Base-by-base conservation (phyloP, 75 land plant species). In the Pinus taeda region DNA sequence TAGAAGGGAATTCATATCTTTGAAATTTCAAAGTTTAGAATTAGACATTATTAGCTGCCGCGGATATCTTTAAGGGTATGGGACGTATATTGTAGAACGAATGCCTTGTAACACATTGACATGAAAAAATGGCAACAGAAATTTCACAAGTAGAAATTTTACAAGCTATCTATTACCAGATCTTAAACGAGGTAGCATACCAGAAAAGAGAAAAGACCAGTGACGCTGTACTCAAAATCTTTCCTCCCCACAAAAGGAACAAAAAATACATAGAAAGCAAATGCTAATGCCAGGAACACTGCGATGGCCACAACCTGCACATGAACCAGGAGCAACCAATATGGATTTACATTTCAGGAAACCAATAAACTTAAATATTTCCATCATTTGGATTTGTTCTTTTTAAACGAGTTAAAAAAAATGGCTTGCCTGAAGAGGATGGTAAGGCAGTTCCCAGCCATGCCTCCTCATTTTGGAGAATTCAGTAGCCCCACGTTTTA, bases 381-480 rank as follows among this genome's bases (percentile, higher is more conserved):
- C 42, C 42, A 49, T 49, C 55, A 49, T 49, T 49, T 49, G 11
- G 55, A 49, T 9, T 9, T 9, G 33, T 33, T 33, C 33, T 49
- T 49, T 49, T 9, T 26, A 49, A 49, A 49, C 11, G 55, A 9
- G 26, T 11, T 9, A 73, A 9, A 53, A 22, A 22, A n/a, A 61
- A 11, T 22, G 42, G 15, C 65, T 82, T 80, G 83, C 99, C 96
- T 97, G 99, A 29, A 97, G 94, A 64, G 99, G 99, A 82, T 97
- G 99, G 60, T 93, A 95, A 53, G 99, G 99, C 66, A 95, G 95
- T 81, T 97, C 90, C 98, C 98, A 97, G 12, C 99, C 99, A 88
- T 95, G 91, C 80, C 86, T 92, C 84, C 98, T 94, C 99, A 97
- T 97, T 80, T 11, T 49, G 55, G 55, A 9, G 55, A 49, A 49